Evolutionary conservation across 805 yeast genomes (phyloP).

Genomic region (Saccharomycopsis selenospora): DNA sequence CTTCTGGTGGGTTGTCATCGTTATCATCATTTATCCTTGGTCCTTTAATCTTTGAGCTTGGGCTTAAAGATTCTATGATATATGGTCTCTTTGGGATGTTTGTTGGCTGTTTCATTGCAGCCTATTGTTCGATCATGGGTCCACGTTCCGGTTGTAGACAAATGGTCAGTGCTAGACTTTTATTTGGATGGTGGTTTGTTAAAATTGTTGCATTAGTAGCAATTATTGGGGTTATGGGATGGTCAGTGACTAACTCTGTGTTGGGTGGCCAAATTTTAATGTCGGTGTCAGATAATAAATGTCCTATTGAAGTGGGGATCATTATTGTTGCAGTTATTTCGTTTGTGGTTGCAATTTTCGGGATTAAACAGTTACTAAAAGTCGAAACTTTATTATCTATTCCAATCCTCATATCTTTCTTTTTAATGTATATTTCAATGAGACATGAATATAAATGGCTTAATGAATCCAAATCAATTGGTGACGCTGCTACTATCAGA

Average conservation of each 20-base stretch:
- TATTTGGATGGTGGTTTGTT: slow-evolving; percentile 84
- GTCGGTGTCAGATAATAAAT: slow-evolving; percentile 53
- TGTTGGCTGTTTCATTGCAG: slow-evolving; percentile 71
- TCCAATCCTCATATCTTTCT: slow-evolving; percentile 62
- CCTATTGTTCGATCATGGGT: slow-evolving; percentile 80
- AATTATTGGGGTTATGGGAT: slow-evolving; percentile 75
- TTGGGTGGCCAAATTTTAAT: slow-evolving; percentile 80
- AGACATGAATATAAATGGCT: slow-evolving; percentile 38
- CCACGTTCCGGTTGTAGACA: slow-evolving; percentile 87
- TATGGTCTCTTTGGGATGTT: slow-evolving; percentile 58
- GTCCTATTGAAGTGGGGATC: slow-evolving; percentile 71
- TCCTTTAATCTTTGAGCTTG: slow-evolving; percentile 61
- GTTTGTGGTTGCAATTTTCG: slow-evolving; percentile 64
- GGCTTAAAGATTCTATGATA: slow-evolving; percentile 55
- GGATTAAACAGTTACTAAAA: slow-evolving; percentile 61
- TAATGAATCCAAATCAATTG: slow-evolving; percentile 31
- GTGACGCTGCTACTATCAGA: slow-evolving; percentile 36
- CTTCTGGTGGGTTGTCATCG: slow-evolving; percentile 82
- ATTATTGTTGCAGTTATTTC: slow-evolving; percentile 59
- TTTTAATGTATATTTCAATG: slow-evolving; percentile 58
- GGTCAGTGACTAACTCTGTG: slow-evolving; percentile 89
- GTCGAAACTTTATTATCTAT: slow-evolving; percentile 63
- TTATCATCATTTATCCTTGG: slow-evolving; percentile 80
- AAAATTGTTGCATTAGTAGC: slow-evolving; percentile 66
- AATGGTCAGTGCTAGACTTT: slow-evolving; percentile 72